Conservation (phyloP, 1,284 basidiomycete genomes). For the Coniferiporia weirii region DNA sequence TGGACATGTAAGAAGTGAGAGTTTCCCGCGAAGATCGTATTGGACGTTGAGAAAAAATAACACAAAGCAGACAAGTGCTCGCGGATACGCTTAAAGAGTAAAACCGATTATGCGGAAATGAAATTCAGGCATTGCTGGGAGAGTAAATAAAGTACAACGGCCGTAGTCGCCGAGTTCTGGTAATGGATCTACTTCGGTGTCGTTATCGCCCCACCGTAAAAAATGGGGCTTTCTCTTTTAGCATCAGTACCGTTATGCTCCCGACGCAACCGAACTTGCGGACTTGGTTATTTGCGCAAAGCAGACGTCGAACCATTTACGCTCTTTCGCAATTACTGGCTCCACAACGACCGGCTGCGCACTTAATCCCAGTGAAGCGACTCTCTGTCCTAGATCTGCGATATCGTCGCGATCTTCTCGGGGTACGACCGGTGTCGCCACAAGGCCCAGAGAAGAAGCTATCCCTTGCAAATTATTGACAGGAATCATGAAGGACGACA, state of each 20-base stretch:
- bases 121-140: too few relatives aligned
- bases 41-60: too few relatives aligned
- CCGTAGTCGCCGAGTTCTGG: too few relatives aligned
- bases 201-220: too few relatives aligned
- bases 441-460: slow-evolving; percentile 23
- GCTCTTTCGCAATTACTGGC: slow-evolving; percentile 25
- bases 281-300: slow-evolving; percentile 48
- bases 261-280: neutral
- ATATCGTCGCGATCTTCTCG: neutral
- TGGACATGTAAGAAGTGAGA: too few relatives aligned
- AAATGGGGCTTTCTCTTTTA: neutral
- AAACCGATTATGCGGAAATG: too few relatives aligned
- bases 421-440: neutral
- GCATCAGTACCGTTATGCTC: neutral
- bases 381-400: neutral
- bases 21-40: too few relatives aligned
- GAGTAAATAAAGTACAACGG: too few relatives aligned
- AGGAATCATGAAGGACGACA: slow-evolving; percentile 34
- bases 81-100: too few relatives aligned
- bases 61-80: too few relatives aligned
- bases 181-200: too few relatives aligned
- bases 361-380: slow-evolving; percentile 20
- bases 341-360: slow-evolving; percentile 25
- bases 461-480: slow-evolving; percentile 33
- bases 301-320: slow-evolving; percentile 56